Conservation (phyloP, 441 rosid genomes). For the Omphalea diandra region DNA sequence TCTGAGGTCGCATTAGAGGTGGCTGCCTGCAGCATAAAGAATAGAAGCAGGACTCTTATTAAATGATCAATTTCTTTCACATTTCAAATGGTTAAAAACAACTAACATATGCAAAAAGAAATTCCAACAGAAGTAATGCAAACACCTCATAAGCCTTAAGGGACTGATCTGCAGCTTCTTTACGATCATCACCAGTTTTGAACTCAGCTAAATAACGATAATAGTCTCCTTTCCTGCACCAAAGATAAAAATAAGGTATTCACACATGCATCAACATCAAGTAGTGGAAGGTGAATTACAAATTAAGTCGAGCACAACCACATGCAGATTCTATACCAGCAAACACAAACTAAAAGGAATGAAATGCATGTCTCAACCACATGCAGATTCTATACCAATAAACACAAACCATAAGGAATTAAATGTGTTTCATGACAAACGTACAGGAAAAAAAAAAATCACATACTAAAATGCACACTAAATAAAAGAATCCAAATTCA, state of each 20-base stretch:
- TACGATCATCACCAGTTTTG: constrained; percentile 61
- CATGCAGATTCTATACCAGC: background rate
- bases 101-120: background rate
- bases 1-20: constrained; percentile 56
- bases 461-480: no score
- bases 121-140: background rate
- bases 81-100: background rate
- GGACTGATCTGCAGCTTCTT: constrained; percentile 86
- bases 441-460: background rate
- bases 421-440: constrained; percentile 2
- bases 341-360: background rate
- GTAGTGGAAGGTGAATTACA: background rate
- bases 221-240: constrained; percentile 86
- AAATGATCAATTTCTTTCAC: constrained; percentile 1
- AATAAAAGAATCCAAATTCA: background rate
- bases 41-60: constrained; percentile 9
- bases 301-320: background rate
- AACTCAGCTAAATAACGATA: constrained; percentile 87
- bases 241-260: constrained; percentile 8
- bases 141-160: constrained; percentile 84
- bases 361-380: background rate
- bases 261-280: background rate
- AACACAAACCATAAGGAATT: background rate
- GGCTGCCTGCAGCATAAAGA: constrained; percentile 57
- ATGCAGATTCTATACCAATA: background rate